Evolutionary conservation across 352 stramenopile genomes (phyloP).

Genomic region (Pythium monospermum): DNA sequence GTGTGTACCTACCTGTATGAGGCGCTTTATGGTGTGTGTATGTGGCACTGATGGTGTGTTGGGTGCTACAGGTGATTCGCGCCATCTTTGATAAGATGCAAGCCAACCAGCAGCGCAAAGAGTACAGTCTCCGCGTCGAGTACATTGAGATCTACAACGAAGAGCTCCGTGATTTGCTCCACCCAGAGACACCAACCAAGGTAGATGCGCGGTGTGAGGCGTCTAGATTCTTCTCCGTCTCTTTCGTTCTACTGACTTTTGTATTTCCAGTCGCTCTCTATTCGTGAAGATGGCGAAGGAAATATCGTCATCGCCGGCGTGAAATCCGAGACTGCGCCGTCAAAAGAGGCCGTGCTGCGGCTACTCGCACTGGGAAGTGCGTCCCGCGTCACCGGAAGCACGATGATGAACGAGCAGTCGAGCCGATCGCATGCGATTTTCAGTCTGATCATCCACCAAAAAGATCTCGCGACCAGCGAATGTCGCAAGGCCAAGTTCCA

Average conservation of each 20-base stretch:
- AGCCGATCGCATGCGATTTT: conserved; percentile 91
- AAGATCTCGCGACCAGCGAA: conserved; percentile 31
- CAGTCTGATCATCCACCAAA: conserved; percentile 80
- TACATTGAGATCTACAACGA: conserved; percentile 99
- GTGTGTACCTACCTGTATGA: conserved; percentile 3
- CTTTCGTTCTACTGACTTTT: not conserved
- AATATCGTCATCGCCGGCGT: conserved; percentile 80
- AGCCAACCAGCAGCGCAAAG: conserved; percentile 30
- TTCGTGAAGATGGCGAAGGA: conserved; percentile 73
- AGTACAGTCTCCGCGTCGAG: conserved; percentile 90
- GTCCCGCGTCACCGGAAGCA: conserved; percentile 80
- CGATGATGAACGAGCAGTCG: conserved; percentile 89
- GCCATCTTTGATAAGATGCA: conserved; percentile 69
- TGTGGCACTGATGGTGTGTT: conserved; percentile 6
- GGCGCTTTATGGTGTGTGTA: too few relatives aligned
- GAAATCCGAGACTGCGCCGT: conserved; percentile 73
- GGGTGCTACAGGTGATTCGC: conserved; percentile 39
- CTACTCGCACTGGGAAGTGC: conserved; percentile 75
- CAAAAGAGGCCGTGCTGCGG: conserved; percentile 74
- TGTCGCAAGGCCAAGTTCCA: conserved; percentile 89
- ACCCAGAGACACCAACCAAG: conserved; percentile 70
- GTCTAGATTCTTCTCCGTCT: too few relatives aligned
- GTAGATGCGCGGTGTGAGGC: too few relatives aligned
- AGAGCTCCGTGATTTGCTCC: conserved; percentile 94
- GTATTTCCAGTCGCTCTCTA: conserved; percentile 46